Evolutionary conservation across 495 filamentous ascomycete species (phyloP).

Genomic region (Ramalina peruviana): DNA sequence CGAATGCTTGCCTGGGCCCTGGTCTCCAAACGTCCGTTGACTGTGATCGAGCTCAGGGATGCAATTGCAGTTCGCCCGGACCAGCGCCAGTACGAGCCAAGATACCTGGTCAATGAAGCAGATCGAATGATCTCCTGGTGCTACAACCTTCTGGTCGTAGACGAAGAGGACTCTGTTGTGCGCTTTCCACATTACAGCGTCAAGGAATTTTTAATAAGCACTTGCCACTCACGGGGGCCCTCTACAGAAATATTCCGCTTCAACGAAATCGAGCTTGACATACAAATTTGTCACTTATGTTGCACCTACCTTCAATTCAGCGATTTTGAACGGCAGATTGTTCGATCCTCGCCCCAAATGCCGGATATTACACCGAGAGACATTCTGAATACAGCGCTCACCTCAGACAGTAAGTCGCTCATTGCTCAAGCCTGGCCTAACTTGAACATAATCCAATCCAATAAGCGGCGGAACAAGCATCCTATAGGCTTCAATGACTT

Average conservation of each 20-base stretch:
- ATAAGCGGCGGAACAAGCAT: no score
- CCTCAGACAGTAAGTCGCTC: neutral
- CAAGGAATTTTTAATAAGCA: conserved; percentile 11
- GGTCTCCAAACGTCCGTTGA: conserved; percentile 15
- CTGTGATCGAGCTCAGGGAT: conserved; percentile 18
- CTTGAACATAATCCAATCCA: no score
- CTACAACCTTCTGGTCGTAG: conserved; percentile 20
- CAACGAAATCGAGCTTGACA: conserved; percentile 3
- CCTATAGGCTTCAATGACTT: no score
- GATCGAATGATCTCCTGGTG: conserved; percentile 18
- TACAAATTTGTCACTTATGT: conserved; percentile 17
- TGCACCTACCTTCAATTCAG: conserved; percentile 25
- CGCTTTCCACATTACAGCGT: conserved; percentile 25
- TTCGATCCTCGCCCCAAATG: neutral
- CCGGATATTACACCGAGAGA: neutral
- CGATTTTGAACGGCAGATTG: conserved; percentile 20
- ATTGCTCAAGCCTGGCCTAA: neutral
- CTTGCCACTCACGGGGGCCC: neutral
- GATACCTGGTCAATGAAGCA: conserved; percentile 17
- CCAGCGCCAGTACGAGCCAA: conserved; percentile 9
- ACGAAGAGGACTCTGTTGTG: conserved; percentile 22
- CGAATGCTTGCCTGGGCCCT: conserved; percentile 17
- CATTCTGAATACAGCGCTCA: neutral
- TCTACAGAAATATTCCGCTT: conserved; percentile 5
- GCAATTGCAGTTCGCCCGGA: conserved; percentile 17